Evolutionary conservation across 2,329 filamentous ascomycete species (phyloP), one percentile per base, ranked within the genome.

Genomic region (Sclerotinia borealis): DNA sequence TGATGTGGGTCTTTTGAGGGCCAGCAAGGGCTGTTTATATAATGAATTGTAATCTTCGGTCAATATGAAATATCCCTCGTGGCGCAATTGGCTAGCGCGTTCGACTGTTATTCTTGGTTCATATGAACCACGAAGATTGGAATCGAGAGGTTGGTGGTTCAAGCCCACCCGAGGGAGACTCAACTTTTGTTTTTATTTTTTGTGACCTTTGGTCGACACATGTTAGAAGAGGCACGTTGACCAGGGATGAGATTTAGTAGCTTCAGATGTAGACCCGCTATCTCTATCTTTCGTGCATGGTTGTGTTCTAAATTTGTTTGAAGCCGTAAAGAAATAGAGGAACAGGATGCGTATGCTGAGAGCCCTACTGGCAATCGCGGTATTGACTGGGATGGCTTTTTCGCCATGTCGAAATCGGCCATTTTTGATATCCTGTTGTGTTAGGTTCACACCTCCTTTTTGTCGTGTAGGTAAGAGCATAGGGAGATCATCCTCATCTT

Each of bases 71-170:
- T 36, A 59, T 59, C 41, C 55, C 55, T 59, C 55, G 55, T 59
- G 55, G 55, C 55, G 55, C 55, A 56, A 56, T 56, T 56, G 52
- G 52, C 52, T 56, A 56, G 52, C 52, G 51, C 51, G 51, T 55
- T 55, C 51, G 51, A 55, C 51, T 55, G 51, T 55, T 55, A 55
- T n/a, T n/a, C 19, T 29, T 34, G 29, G 22, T 22, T 27, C 48
- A 34, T 34, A 15, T 51, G 29, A 51, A 34, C 15, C 11, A 6
- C 19, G 22, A 19, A 55, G 37, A 29, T 37, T n/a, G n/a, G 25
- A 27, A 55, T 55, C 51, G 51, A 55, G 51, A 55, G 51, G 51
- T 55, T 55, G 27, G 51, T 55, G 51, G 51, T 55, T 55, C 51
- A 41, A 55, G 36, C 25, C 51, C 51, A 31, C 25, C 25, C 25